Evolutionary conservation across 106 monocot species (phyloP).

Genomic region (Dendrobium huoshanense): DNA sequence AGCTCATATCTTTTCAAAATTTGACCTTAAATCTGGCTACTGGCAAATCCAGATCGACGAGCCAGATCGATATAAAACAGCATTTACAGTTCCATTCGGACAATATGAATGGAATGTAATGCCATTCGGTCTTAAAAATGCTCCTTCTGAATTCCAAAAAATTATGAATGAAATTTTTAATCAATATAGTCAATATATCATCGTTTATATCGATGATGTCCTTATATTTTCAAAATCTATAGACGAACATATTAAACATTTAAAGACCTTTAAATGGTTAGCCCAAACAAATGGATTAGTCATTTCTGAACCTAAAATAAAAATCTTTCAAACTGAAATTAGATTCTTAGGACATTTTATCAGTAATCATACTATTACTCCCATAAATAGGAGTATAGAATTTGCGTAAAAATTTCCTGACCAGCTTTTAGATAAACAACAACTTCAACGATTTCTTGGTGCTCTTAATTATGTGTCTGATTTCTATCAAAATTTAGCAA

Average conservation of each 20-base stretch:
- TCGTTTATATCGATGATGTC: not conserved
- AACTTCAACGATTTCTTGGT: too few relatives aligned
- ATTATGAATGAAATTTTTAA: not conserved
- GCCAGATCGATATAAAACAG: not conserved
- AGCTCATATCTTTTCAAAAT: not conserved
- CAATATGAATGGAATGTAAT: not conserved
- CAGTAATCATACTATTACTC: too few relatives aligned
- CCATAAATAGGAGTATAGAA: too few relatives aligned
- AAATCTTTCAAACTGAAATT: too few relatives aligned
- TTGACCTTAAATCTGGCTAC: not conserved
- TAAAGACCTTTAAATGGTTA: not conserved
- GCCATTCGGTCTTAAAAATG: not conserved
- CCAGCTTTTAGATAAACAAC: too few relatives aligned
- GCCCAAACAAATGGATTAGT: not conserved
- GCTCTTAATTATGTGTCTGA: too few relatives aligned
- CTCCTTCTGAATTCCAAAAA: not conserved
- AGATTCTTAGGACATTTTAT: too few relatives aligned
- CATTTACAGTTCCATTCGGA: not conserved
- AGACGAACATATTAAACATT: not conserved
- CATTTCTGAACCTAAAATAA: not conserved
- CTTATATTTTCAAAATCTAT: not conserved
- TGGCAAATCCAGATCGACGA: not conserved
- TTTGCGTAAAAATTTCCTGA: too few relatives aligned
- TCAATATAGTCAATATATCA: not conserved
- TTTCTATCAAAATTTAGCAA: too few relatives aligned